Base-by-base conservation (phyloP, 2,329 filamentous ascomycete species). In the Nakataea oryzae region DNA sequence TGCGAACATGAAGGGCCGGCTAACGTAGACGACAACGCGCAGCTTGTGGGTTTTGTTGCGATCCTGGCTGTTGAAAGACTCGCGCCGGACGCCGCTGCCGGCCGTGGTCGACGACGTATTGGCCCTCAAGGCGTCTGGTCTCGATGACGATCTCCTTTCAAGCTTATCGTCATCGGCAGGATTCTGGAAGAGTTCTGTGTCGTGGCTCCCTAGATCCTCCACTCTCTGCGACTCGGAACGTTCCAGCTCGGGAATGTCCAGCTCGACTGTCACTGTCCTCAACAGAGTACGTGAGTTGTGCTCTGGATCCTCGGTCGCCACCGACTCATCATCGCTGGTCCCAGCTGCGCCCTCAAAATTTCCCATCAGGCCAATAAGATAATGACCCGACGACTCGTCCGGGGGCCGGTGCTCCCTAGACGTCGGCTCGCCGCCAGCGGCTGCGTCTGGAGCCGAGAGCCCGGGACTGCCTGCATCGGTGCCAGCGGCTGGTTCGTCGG, bases 1-100 rank as follows among this genome's bases (percentile, higher is more conserved):
- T 1, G 87, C 83, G 71, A 90, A 93, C 58, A 93, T 82, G 73
- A 93, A 93, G 0, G 90, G 90, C 28, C 81, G 83, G 71, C 86
- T 85, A 57, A 87, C 82, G 69, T 92, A 93, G 59, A 92, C 82
- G 8, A 92, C 81, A 1, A 90, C 86, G 0, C 87, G 83, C 55
- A 92, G 72, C 67, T 81, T 84, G 63, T 79, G 77, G 2, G 77
- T 75, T 68, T 82, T 83, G 69, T 81, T 83, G 63, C 76, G 73
- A 65, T 84, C 81, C 66, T 82, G 82, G 63, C 72, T 76, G 65
- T 78, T 73, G 63, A 77, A 78, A 3, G 54, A 32, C 30, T 65
- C 60, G 62, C 68, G 50, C 30, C 61, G 24, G 63, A 65, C 54
- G 59, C 67, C 60, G 50, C 62, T 27, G 65, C 64, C 68, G 32